A percentile compares a stretch with the other conserved stretches of the same genome.
These are phyloP conservation scores for Grosmannia serpens DNA, from an alignment of 2,329 filamentous ascomycete genomes.

Conservation along the genomic window DNA sequence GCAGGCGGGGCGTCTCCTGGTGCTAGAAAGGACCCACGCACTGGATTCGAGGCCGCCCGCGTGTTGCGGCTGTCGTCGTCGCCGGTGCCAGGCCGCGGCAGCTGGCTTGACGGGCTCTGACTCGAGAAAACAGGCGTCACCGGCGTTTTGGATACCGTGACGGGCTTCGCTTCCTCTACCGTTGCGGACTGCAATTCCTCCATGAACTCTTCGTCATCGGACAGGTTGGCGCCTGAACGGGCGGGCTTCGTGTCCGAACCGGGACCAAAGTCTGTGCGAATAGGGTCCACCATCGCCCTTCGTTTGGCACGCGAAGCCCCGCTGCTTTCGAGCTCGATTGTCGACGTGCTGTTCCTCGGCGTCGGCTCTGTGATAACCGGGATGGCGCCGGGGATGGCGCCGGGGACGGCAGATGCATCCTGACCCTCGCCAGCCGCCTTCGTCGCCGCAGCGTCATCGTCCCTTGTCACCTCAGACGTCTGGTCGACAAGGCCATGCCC, in stretches of 20 bases:
- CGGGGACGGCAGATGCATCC: too few species aligned
- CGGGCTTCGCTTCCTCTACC: conserved; percentile 70
- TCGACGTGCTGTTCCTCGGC: conserved; percentile 1
- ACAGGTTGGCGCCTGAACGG: conserved; percentile 33
- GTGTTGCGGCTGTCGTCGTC: conserved; percentile 14
- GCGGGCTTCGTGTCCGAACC: conserved; percentile 18
- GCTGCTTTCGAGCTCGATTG: neutral
- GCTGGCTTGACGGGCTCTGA: conserved; percentile 16
- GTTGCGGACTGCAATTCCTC: conserved; percentile 76
- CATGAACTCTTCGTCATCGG: conserved; percentile 71
- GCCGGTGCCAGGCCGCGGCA: neutral
- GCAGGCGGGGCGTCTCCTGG: conserved; percentile 35
- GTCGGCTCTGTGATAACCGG: neutral
- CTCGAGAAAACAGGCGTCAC: conserved; percentile 50
- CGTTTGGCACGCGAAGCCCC: conserved; percentile 22
- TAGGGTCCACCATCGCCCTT: conserved; percentile 36
- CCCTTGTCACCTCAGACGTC: neutral
- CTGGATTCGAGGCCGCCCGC: conserved; percentile 39
- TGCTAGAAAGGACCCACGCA: conserved; percentile 31
- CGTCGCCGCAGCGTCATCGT: neutral
- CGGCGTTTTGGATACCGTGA: conserved; percentile 75
- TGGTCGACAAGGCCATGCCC: neutral
- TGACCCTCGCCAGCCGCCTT: neutral
- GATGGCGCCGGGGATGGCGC: neutral
- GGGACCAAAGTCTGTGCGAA: conserved; percentile 34